phyloP scores from a whole-genome alignment of 495 filamentous ascomycete species.

The Massariosphaeria phaeospora region DNA sequence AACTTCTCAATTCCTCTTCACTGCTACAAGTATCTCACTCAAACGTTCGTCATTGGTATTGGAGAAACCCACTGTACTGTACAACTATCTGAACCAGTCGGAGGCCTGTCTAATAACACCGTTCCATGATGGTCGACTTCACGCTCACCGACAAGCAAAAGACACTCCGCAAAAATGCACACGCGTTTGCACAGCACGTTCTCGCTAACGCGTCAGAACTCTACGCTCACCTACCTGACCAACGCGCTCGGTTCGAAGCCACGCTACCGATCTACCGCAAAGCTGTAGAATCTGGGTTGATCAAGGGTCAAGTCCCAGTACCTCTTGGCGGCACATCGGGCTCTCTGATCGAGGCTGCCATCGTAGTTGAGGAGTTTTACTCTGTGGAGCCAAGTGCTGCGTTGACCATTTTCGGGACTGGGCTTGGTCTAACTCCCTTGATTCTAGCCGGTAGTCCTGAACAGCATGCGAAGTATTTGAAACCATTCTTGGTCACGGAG shows the following conservation, averaged over 20 bases:
- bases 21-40: no score
- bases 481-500: conserved; percentile 46
- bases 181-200: conserved; percentile 38
- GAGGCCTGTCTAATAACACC: no score
- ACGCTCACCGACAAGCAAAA: conserved; percentile 40
- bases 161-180: conserved; percentile 38
- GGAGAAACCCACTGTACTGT: no score
- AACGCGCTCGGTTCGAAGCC: conserved; percentile 45
- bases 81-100: no score
- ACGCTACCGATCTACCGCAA: conserved; percentile 45
- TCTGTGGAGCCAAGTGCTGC: conserved; percentile 46
- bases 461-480: conserved; percentile 45
- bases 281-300: conserved; percentile 44
- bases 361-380: conserved; percentile 53
- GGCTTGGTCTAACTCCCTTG: conserved; percentile 48
- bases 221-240: conserved; percentile 37
- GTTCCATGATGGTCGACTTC: conserved; percentile 41
- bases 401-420: conserved; percentile 51
- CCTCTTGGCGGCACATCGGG: conserved; percentile 45
- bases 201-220: conserved; percentile 38
- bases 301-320: conserved; percentile 47
- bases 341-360: conserved; percentile 45
- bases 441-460: conserved; percentile 43
- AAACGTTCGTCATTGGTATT: no score
- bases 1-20: no score